Base-by-base conservation (phyloP, 129 eudicot species). In the Chrysanthemum seticuspe region DNA sequence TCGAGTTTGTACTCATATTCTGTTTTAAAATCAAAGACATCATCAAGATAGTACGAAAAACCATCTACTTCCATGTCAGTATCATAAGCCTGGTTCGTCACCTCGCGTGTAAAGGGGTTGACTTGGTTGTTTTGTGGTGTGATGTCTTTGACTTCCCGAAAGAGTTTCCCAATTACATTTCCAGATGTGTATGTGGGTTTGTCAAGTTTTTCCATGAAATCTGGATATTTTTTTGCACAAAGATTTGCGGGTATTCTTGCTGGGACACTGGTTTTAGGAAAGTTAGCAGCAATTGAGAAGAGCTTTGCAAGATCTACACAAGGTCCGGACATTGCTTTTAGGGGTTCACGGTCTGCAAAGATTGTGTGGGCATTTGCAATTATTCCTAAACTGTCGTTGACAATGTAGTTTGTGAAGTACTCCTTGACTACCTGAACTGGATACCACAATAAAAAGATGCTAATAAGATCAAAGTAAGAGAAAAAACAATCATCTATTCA, bases 121-220 rank as follows among this genome's bases (percentile, higher is more conserved):
- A 83, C 66, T 0, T 81, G 71, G 72, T 70, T 64, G 34, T 84
- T 44, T 18, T 62, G 72, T 3, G 91, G 92, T 27, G 92, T 70
- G n/a, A 83, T 79, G 14, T 84, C 81, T 55, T 84, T 86, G 18
- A 91, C 97, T 36, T 82, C 87, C 21, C 97, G 78, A 68, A 84
- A 91, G 2, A 91, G 90, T 74, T 88, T 91, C 25, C 97, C 97
- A 8, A 91, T 91, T 54, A 91, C 87, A 15, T 76, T 73, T 8
- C 56, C 3, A 4, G 97, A 91, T 45, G 68, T 77, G 13, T 88
- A 91, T 16, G 96, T 88, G 10, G 90, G 59, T 75, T 86, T 91
- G 82, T 88, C 91, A 9, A 89, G 76, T 81, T 91, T 91, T 14
- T 88, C 96, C 96, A 88, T 91, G 86, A 91, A 91, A 61, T 91